Evolutionary conservation across 2,329 filamentous ascomycete genomes (phyloP), one percentile per base, ranked within the genome.

Genomic region (Dactylonectria macrodidyma): DNA sequence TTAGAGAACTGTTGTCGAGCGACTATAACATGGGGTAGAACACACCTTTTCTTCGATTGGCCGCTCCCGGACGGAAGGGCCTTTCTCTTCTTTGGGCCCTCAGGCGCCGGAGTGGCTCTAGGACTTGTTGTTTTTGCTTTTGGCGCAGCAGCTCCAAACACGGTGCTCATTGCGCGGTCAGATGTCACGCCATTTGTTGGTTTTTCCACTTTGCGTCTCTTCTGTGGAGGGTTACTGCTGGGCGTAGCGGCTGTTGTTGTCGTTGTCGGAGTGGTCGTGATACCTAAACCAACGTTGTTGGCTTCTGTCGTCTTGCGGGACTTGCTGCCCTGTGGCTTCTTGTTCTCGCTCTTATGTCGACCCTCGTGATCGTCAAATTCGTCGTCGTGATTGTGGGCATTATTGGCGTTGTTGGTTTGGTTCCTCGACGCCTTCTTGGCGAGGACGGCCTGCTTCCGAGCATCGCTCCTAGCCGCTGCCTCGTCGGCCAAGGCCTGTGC

Each of bases 151-250:
- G 73, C 83, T 10, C 85, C 86, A 72, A 87, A 85, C 12, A 88
- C 88, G 10, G 82, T 82, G 77, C 90, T 92, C 79, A 92, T 84
- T n/a, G 91, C 89, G 67, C 92, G 89, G 76, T 95, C 93, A 84
- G 91, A 89, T 3, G 84, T 79, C 34, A 81, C 83, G 46, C 85
- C 85, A 67, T 84, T 85, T 14, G 83, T 78, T 10, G 86, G 81
- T 75, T 93, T 93, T 75, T 97, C 94, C 2, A 93, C 90, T 82
- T 95, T 97, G 71, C 95, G 91, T 76, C 94, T 89, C 83, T 97
- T 97, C 26, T 87, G 84, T 2, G 91, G 85, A 12, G 90, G 86
- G 33, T 87, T 86, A 24, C 85, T 83, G 69, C 87, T 89, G 19
- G 87, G 89, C 22, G 85, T 80, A 5, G 83, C 76, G 36, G 83